Base-by-base conservation (phyloP, 768 basidiomycete genomes). In the Mycena floridula region DNA sequence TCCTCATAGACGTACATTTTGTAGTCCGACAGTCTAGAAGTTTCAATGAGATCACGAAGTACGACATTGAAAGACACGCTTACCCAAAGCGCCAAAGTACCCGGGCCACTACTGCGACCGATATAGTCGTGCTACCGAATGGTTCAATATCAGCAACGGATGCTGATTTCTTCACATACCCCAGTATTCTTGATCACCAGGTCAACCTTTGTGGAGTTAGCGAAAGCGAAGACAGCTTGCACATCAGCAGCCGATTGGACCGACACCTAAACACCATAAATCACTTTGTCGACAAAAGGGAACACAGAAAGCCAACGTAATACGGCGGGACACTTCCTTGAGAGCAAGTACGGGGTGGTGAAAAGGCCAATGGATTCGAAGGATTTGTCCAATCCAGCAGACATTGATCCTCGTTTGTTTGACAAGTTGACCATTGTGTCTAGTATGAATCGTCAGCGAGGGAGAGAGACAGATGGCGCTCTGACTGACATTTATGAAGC, bases 381-480 rank as follows among this genome's bases (percentile, higher is more conserved):
- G 58, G 42, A 25, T 58, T 51, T 9, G 37, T 42, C 47, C 42
- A 58, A 46, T 70, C 62, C 5, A n/a, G n/a, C n/a, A n/a, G n/a
- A n/a, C n/a, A n/a, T n/a, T n/a, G n/a, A n/a, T n/a, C n/a, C n/a
- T n/a, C n/a, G n/a, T n/a, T n/a, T n/a, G n/a, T n/a, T n/a, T n/a
- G n/a, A n/a, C n/a, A n/a, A n/a, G n/a, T n/a, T 51, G 69, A 70
- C 69, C 66, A 70, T 43, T 72, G 63, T 1, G 57, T 53, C n/a
- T n/a, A n/a, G n/a, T n/a, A n/a, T n/a, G n/a, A n/a, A n/a, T n/a
- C n/a, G n/a, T n/a, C n/a, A n/a, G n/a, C n/a, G n/a, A n/a, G n/a
- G n/a, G n/a, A n/a, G n/a, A n/a, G n/a, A n/a, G n/a, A n/a, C n/a
- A n/a, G n/a, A n/a, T n/a, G n/a, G n/a, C n/a, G n/a, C n/a, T n/a